Conservation (phyloP, 768 basidiomycete genomes). For the Pisolithus albus region DNA sequence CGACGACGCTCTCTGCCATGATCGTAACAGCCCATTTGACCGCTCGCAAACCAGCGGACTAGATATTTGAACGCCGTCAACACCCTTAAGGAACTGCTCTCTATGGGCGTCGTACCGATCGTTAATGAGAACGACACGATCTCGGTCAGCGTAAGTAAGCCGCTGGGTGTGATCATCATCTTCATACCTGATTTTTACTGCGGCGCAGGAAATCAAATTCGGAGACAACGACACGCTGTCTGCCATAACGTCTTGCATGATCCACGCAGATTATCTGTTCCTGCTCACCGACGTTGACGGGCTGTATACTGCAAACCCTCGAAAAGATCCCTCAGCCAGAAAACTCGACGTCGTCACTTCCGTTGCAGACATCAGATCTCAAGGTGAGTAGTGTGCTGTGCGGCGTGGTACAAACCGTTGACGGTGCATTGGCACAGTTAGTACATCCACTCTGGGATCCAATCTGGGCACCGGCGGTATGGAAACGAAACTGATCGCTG, state of each 20-base stretch:
- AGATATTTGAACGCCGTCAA: constrained; percentile 96
- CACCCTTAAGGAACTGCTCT: constrained; percentile 84
- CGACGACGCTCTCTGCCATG: constrained; percentile 12
- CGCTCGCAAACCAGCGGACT: constrained; percentile 54
- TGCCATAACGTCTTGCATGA: constrained; percentile 95
- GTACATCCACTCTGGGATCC: constrained; percentile 86
- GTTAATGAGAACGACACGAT: constrained; percentile 99
- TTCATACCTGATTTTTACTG: not conserved
- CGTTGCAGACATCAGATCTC: constrained; percentile 67
- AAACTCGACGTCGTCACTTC: constrained; percentile 80
- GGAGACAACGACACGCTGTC: constrained; percentile 98
- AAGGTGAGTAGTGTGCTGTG: constrained; percentile 47
- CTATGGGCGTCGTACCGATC: constrained; percentile 94
- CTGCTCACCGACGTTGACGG: constrained; percentile 95
- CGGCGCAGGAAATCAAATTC: constrained; percentile 91
- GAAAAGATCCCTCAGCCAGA: constrained; percentile 78
- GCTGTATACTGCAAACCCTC: constrained; percentile 90
- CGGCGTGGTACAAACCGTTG: not conserved
- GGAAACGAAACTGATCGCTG: constrained; percentile 98
- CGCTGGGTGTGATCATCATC: not conserved
- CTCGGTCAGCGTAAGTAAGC: constrained; percentile 79
- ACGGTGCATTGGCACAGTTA: constrained; percentile 48
- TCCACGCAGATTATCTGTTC: constrained; percentile 96
- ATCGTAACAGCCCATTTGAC: constrained; percentile 1
- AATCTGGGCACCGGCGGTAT: constrained; percentile 96